Conservation (phyloP, 2,329 filamentous ascomycete species). For the Elsinoe arachidis region DNA sequence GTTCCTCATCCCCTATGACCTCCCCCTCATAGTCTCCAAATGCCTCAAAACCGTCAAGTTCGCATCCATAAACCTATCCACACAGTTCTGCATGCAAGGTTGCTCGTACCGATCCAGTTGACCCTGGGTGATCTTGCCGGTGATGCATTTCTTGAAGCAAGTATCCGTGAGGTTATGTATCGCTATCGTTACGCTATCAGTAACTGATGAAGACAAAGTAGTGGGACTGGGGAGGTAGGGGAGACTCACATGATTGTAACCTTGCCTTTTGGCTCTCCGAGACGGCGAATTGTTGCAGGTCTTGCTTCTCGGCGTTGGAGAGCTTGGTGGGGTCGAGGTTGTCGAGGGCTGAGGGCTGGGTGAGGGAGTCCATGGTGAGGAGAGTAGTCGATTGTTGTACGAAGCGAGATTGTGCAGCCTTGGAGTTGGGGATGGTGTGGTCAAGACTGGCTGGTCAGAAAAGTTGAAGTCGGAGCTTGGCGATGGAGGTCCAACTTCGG, state of each 20-base stretch:
- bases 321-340: constrained; percentile 64
- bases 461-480: constrained; percentile 5
- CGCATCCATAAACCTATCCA: constrained; percentile 86
- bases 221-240: constrained; percentile 32
- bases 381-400: background rate
- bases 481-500: background rate
- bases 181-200: constrained; percentile 29
- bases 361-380: constrained; percentile 24
- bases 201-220: constrained; percentile 5
- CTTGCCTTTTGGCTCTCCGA: constrained; percentile 80
- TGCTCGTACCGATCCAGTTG: constrained; percentile 72
- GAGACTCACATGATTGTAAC: constrained; percentile 42
- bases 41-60: constrained; percentile 80
- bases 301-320: constrained; percentile 71
- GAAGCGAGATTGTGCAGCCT: background rate
- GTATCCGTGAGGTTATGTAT: constrained; percentile 62
- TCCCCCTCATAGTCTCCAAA: constrained; percentile 54
- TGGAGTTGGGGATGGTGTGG: background rate
- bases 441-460: background rate
- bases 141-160: constrained; percentile 94
- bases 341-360: constrained; percentile 33
- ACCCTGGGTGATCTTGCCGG: constrained; percentile 59
- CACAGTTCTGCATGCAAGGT: constrained; percentile 80
- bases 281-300: constrained; percentile 76
- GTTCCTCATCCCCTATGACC: background rate